Evolutionary conservation across 768 basidiomycete genomes (phyloP).

Genomic region (Phanerochaete sordida): DNA sequence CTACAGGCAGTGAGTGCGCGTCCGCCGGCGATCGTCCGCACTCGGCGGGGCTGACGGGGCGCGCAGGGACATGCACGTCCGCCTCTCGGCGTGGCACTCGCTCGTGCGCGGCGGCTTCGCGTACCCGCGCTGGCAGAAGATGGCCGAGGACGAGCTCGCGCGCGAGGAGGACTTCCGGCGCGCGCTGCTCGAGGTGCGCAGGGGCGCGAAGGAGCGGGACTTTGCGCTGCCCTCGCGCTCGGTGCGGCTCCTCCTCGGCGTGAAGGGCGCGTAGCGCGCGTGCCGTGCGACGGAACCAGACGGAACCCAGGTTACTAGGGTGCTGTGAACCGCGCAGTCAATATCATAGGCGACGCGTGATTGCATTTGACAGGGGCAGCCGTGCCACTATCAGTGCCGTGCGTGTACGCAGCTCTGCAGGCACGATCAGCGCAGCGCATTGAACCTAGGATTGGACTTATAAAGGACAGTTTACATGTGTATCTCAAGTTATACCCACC

Average conservation of each 20-base stretch:
- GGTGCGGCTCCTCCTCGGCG: slow-evolving; percentile 8
- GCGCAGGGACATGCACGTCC: slow-evolving; percentile 14
- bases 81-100: slow-evolving; percentile 14
- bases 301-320: no score
- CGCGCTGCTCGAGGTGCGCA: slow-evolving; percentile 12
- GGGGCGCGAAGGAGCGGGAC: slow-evolving; percentile 9
- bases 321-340: no score
- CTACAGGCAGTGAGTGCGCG: slow-evolving; percentile 6
- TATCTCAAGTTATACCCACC: no score
- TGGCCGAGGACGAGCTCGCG: background rate
- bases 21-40: background rate
- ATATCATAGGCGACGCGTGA: no score
- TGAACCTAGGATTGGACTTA: no score
- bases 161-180: slow-evolving; percentile 12
- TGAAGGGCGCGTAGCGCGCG: slow-evolving; percentile 4
- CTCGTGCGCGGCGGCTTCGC: slow-evolving; percentile 11
- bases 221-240: slow-evolving; percentile 4
- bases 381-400: no score
- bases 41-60: background rate
- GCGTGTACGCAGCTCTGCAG: no score
- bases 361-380: no score
- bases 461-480: no score
- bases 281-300: background rate
- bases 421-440: no score
- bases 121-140: slow-evolving; percentile 3